Evolutionary conservation across 2,329 filamentous ascomycete genomes (phyloP).

Genomic region (Ophiosphaerella narmari): DNA sequence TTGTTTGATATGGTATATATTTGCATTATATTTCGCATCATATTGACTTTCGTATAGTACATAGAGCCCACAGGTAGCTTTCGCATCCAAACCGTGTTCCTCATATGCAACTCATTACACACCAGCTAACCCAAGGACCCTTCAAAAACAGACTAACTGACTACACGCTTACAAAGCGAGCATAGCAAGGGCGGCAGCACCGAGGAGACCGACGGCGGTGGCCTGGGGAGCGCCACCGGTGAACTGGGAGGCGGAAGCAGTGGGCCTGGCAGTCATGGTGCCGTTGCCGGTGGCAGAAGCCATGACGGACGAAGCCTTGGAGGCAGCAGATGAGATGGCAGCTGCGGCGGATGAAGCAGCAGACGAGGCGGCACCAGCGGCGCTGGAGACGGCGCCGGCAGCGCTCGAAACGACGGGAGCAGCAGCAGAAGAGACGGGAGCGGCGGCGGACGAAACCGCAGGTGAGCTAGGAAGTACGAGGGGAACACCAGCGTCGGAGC

Average conservation of each 20-base stretch:
- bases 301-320: constrained; percentile 12
- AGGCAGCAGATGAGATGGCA: constrained; percentile 13
- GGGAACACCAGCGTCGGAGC: constrained; percentile 36
- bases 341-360: constrained; percentile 13
- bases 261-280: constrained; percentile 1
- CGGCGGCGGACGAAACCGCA: constrained; percentile 11
- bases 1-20: neutral
- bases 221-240: constrained; percentile 41
- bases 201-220: constrained; percentile 40
- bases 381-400: constrained; percentile 6
- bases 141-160: neutral
- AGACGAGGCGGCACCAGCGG: constrained; percentile 14
- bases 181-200: constrained; percentile 42
- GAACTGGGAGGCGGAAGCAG: constrained; percentile 32
- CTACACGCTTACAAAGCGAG: constrained; percentile 38
- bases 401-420: constrained; percentile 2
- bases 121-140: neutral
- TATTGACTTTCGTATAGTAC: constrained; percentile 1
- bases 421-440: constrained; percentile 1
- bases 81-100: neutral
- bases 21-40: neutral
- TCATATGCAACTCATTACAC: constrained; percentile 2
- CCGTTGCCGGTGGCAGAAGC: constrained; percentile 10
- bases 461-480: constrained; percentile 31
- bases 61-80: neutral